Conservation (phyloP, 1,284 basidiomycete species). For the Heterobasidion irregulare region DNA sequence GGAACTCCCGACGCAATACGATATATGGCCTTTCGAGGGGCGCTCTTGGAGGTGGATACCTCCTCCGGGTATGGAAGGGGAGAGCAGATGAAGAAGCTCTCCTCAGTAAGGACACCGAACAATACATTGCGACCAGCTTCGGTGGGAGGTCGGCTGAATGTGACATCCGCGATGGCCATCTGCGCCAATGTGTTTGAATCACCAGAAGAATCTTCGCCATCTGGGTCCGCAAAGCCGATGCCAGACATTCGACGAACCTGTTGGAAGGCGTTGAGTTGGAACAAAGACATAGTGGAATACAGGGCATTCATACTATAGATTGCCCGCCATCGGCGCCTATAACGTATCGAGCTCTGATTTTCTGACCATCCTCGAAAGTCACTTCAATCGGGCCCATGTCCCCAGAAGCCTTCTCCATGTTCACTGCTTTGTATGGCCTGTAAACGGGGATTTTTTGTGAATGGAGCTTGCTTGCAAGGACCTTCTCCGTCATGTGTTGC, state of each 20-base stretch:
- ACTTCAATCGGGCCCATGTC: slow-evolving; percentile 26
- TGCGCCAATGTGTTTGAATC: slow-evolving; percentile 13
- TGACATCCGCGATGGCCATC: slow-evolving; percentile 24
- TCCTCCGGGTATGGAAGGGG: slow-evolving; percentile 16
- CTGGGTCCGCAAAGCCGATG: slow-evolving; percentile 20
- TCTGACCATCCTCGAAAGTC: slow-evolving; percentile 39
- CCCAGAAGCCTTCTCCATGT: slow-evolving; percentile 14
- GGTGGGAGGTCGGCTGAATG: slow-evolving; percentile 13
- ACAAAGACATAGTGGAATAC: too few species aligned
- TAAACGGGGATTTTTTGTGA: slow-evolving; percentile 23
- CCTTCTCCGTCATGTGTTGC: slow-evolving; percentile 38
- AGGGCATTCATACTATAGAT: slow-evolving; percentile 33
- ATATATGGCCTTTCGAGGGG: slow-evolving; percentile 12
- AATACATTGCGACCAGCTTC: slow-evolving; percentile 3
- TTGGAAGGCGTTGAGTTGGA: neutral
- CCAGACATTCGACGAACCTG: slow-evolving; percentile 20
- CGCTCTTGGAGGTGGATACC: slow-evolving; percentile 12
- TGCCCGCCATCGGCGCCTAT: slow-evolving; percentile 50
- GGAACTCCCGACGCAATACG: slow-evolving; percentile 28
- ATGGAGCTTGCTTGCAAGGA: slow-evolving; percentile 27
- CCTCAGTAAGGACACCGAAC: slow-evolving; percentile 13
- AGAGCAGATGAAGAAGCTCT: slow-evolving; percentile 21
- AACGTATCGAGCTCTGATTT: slow-evolving; percentile 37
- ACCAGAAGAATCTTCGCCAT: slow-evolving; percentile 6
- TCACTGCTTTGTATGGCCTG: slow-evolving; percentile 27